Evolutionary conservation across 768 basidiomycete species (phyloP).

Genomic region (Gymnopilus dilepis): DNA sequence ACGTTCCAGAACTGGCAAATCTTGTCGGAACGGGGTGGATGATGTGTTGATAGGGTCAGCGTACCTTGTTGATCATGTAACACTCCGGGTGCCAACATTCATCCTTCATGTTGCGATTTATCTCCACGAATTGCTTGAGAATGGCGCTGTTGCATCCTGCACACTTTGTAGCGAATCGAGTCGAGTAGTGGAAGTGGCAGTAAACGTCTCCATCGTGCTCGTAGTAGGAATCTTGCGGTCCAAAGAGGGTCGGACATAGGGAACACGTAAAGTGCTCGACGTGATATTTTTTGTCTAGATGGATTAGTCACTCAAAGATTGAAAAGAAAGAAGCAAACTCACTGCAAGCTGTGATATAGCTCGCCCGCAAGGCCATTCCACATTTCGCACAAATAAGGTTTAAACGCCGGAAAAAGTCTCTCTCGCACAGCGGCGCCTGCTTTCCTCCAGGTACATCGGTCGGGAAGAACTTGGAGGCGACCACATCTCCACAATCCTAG

Average conservation of each 20-base stretch:
- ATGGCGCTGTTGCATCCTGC: conserved; percentile 98
- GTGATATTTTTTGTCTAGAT: conserved; percentile 94
- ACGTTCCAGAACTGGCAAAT: conserved; percentile 94
- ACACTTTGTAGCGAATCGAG: conserved; percentile 97
- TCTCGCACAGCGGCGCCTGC: conserved; percentile 95
- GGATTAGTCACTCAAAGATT: conserved; percentile 13
- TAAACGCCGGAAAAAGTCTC: conserved; percentile 95
- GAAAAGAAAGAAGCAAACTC: conserved; percentile 28
- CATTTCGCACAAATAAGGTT: conserved; percentile 98
- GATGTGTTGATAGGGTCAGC: conserved; percentile 25
- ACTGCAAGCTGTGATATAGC: conserved; percentile 99
- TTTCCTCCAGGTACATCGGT: conserved; percentile 90
- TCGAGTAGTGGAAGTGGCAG: conserved; percentile 99
- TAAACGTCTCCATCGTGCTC: conserved; percentile 98
- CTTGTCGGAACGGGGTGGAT: conserved; percentile 3
- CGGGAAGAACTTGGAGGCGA: conserved; percentile 98
- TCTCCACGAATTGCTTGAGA: conserved; percentile 99
- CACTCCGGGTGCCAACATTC: conserved; percentile 99
- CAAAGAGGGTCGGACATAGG: conserved; percentile 93
- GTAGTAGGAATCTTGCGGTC: conserved; percentile 98
- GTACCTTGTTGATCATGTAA: conserved; percentile 99
- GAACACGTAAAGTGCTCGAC: conserved; percentile 99
- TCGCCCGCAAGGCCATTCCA: conserved; percentile 90
- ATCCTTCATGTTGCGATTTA: conserved; percentile 96
- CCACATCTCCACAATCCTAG: conserved; percentile 95